Base-by-base conservation (phyloP, 2,329 filamentous ascomycete species). In the Fusarium verticillioides region DNA sequence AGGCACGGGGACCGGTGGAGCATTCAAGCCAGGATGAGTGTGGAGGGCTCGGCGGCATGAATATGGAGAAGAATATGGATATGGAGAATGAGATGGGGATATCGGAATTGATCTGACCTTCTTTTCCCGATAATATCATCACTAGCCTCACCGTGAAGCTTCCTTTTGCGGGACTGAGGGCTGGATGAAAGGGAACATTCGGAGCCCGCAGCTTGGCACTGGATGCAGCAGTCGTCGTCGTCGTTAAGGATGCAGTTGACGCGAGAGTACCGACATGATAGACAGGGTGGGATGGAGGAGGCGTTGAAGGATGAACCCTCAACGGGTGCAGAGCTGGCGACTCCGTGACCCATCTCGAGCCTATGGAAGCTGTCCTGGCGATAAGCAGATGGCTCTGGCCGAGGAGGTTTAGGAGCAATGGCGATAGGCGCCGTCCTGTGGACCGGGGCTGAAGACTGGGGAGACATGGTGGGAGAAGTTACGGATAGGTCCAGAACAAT, bases 181-280 rank as follows among this genome's bases (percentile, higher is more conserved):
- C 92, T 94, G 74, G 92, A 90, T 57, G 91, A 87, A 80, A 95
- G 91, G 47, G 94, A 95, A 83, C 94, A 96, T 75, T 94, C 91
- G 79, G 93, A 89, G 78, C 91, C 92, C 82, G 92, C 91, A 80
- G 92, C 91, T 80, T 94, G 92, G 83, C 94, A 97, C 72, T 94
- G 87, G 71, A 94, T 88, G 82, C 94, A 96, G 74, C 88, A 85
- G 76, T 93, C 90, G 73, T 92, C 92, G 80, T 96, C 93, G 79
- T 94, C 92, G 75, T 83, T 84, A 80, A 93, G 89, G 71, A 94
- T 91, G 83, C 94, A 96, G 83, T 92, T 92, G 78, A 90, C 90
- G 81, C 93, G 93, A 74, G 92, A 89, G 81, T 89, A 87, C 72
- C 91, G 87, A 82, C 94, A 96, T 67, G 92, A 90, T 84, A 94